Base-by-base conservation (phyloP, 202 grass and related monocot genomes). In the Sporobolus alterniflorus region DNA sequence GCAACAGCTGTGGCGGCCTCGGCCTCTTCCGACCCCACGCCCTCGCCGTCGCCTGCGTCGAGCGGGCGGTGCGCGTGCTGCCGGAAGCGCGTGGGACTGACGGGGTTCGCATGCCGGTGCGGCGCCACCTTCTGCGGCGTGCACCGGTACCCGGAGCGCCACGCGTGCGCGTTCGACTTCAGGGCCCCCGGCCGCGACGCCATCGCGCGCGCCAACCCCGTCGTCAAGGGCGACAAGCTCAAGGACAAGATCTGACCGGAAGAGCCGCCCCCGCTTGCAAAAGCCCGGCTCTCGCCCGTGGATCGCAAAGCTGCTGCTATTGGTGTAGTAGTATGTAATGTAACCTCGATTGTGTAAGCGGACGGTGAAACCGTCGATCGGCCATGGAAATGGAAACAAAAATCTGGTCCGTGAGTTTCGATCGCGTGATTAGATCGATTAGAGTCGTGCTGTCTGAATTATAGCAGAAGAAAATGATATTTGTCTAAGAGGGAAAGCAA, bases 101-200 rank as follows among this genome's bases (percentile, higher is more conserved):
- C 80, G 47, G 90, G 84, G 32, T 92, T 92, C 87, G 34, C 62
- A 21, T 92, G 90, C 90, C 87, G 87, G 9, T 92, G 90, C 83
- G 87, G 87, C 25, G 56, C 36, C 44, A 87, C 90, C 15, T 89
- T 80, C 90, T 92, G 90, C 83, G 80, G 87, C 48, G 56, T 56
- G 9, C 90, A 92, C 83, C 80, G 90, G 24, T 89, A 92, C 86
- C 90, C 87, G 50, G 90, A 92, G 90, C 70, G 70, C 12, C 90
- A 92, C 80, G 83, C 80, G 21, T 92, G 90, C 67, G 41, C 57
- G 50, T 89, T 92, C 80, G 90, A 92, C 72, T 92, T 84, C 84
- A 73, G 80, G 50, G 79, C 84, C 40, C 80, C 87, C 32, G 90
- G 87, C 46, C 87, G 90, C 48, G 83, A 81, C 42, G 83, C 87